These are phyloP conservation scores for Zygoascus tannicola DNA, from an alignment of 805 yeast genomes.

Conservation along the genomic window DNA sequence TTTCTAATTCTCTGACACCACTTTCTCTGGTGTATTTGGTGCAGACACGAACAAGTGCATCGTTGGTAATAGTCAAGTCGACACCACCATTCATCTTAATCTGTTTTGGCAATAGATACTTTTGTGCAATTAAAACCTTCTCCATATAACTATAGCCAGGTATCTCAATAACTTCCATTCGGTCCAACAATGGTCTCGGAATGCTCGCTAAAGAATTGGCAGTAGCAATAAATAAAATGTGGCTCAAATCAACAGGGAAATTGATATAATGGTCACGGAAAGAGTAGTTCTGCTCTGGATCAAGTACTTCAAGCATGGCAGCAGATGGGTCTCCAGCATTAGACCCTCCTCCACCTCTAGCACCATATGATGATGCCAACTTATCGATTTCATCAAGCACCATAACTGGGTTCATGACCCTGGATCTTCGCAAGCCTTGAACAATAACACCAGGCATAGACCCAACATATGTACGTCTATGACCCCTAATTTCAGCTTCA, in stretches of 20 bases:
- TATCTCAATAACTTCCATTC: conserved; percentile 73
- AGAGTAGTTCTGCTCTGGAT: conserved; percentile 75
- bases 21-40: conserved; percentile 72
- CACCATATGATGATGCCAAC: conserved; percentile 39
- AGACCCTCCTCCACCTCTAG: conserved; percentile 25
- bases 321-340: conserved; percentile 84
- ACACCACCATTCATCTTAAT: conserved; percentile 55
- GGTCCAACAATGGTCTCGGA: conserved; percentile 68
- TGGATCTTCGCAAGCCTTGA: conserved; percentile 66
- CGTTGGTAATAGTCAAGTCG: conserved; percentile 35
- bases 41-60: conserved; percentile 49
- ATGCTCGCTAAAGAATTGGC: conserved; percentile 68
- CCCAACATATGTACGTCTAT: conserved; percentile 83
- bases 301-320: conserved; percentile 77
- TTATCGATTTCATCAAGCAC: conserved; percentile 82
- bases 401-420: conserved; percentile 74
- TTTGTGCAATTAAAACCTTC: conserved; percentile 60
- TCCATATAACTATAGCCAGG: conserved; percentile 75
- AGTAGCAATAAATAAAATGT: conserved; percentile 74
- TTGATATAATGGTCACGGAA: conserved; percentile 80
- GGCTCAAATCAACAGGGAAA: conserved; percentile 76
- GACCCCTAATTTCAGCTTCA: conserved; percentile 85
- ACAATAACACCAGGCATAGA: conserved; percentile 82
- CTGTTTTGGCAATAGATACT: conserved; percentile 69
- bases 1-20: conserved; percentile 74